Evolutionary conservation across 768 basidiomycete species (phyloP).

Genomic region (Pisolithus orientalis): DNA sequence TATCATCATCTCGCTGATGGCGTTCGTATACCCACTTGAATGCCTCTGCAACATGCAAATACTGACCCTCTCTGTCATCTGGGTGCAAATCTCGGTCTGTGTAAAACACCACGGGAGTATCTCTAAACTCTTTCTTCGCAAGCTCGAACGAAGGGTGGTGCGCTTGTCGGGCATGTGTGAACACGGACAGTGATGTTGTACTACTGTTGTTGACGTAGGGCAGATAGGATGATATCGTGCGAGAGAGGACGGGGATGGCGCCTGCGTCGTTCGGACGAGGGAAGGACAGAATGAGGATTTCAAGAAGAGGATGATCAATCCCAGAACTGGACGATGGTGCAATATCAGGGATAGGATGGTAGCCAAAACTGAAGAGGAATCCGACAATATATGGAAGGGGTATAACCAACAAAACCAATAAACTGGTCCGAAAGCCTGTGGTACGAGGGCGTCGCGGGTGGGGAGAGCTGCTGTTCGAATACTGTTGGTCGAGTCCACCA

Average conservation of each 20-base stretch:
- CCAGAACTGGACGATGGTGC: slow-evolving; percentile 10
- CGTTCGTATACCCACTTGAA: slow-evolving; percentile 29
- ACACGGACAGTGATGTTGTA: slow-evolving; percentile 28
- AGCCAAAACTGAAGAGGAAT: not conserved
- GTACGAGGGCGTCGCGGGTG: slow-evolving; percentile 1
- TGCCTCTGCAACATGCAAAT: slow-evolving; percentile 37
- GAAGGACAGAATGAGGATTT: slow-evolving; percentile 36
- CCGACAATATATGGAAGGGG: slow-evolving; percentile 4
- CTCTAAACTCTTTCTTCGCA: slow-evolving; percentile 19
- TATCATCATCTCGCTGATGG: not conserved
- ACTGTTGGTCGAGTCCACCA: not conserved
- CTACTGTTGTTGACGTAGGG: slow-evolving; percentile 25
- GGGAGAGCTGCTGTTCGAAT: not conserved
- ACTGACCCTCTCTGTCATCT: slow-evolving; percentile 24
- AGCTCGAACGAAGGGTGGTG: slow-evolving; percentile 28
- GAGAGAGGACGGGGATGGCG: slow-evolving; percentile 24
- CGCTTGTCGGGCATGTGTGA: slow-evolving; percentile 27
- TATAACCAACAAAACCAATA: slow-evolving; percentile 12
- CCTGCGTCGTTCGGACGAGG: slow-evolving; percentile 31
- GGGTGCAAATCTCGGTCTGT: slow-evolving; percentile 26
- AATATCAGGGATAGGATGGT: slow-evolving; percentile 1
- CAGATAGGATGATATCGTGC: slow-evolving; percentile 33
- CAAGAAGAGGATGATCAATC: slow-evolving; percentile 26
- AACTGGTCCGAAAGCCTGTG: slow-evolving; percentile 11
- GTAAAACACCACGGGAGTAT: slow-evolving; percentile 17